Percentiles rank a stretch among this genome's conserved stretches.
These are phyloP conservation scores for Gastrodia elata DNA, from an alignment of 106 monocot genomes.

Conservation along the genomic window DNA sequence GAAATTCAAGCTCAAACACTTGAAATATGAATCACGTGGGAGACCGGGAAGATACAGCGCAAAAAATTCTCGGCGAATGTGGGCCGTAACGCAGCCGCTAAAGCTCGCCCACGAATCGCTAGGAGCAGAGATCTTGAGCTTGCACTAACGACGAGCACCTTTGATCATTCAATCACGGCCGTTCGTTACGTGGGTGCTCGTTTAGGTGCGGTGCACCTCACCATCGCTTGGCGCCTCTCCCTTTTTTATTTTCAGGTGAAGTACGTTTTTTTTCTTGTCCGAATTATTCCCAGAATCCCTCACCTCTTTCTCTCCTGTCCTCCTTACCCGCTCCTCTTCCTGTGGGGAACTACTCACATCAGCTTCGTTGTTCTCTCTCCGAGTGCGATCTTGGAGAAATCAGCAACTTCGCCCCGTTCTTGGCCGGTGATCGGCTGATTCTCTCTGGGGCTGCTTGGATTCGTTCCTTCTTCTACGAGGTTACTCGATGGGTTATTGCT, in stretches of 20 bases:
- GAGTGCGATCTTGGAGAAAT: background rate
- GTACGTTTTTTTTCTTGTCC: background rate
- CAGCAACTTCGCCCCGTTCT: background rate
- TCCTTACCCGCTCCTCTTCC: background rate
- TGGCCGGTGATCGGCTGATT: background rate
- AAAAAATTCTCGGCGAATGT: no score
- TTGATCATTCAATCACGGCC: background rate
- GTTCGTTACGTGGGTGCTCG: background rate
- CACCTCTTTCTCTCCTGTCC: background rate
- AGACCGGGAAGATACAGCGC: no score
- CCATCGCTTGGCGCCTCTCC: background rate
- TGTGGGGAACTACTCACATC: background rate
- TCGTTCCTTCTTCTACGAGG: background rate
- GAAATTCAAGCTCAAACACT: no score
- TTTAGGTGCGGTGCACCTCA: conserved; percentile 3
- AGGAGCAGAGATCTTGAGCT: background rate
- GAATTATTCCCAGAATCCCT: conserved; percentile 4
- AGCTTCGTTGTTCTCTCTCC: background rate
- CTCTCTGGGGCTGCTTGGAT: background rate
- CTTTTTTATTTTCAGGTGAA: background rate
- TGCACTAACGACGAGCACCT: background rate
- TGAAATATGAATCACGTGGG: no score
- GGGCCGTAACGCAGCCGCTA: background rate
- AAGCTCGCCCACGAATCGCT: background rate
- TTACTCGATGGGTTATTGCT: background rate